Base-by-base conservation (phyloP, 495 filamentous ascomycete genomes). In the Xylaria scruposa region DNA sequence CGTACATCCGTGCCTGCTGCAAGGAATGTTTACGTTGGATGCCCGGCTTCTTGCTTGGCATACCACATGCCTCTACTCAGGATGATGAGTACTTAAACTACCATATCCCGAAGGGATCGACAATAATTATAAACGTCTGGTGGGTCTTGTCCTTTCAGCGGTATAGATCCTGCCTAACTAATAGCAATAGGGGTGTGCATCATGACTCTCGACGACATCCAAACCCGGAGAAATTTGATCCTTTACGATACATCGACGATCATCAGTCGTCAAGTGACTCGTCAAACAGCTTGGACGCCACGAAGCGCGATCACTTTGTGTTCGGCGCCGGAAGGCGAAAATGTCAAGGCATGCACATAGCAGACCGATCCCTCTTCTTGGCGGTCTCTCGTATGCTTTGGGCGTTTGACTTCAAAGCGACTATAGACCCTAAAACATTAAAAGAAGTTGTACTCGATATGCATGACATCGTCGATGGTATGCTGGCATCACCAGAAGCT, bases 301-400 rank as follows among this genome's bases (percentile, higher is more conserved):
- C 74, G 54, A 80, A 83, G 72, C 83, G 83, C 31, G 84, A 85
- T 60, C 82, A 84, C 51, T 83, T 84, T 38, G 81, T 78, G 0
- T 91, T 90, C 72, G 89, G 90, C 3, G 88, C 86, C 5, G 90
- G 90, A 0, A 83, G 89, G 4, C 82, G 90, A 1, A 82, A 88
- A 33, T 92, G 90, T 73, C 85, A 87, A 1, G 56, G 56, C 6
- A 60, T 60, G 26, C 56, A 60, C 19, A 60, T 60, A 4, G 56
- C 67, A 12, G 87, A 88, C 49, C 78, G 78, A 2, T 85, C 79
- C 2, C 49, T 90, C 9, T 89, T 81, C 67, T 24, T 88, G 0
- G 79, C 70, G n/a, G 74, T 85, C 7, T 79, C 85, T 0, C 79
- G 84, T 29, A 67, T 86, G 0, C 71, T 91, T 26, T 86, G 87